These are phyloP conservation scores for Salicornia ramosissima DNA, from an alignment of 148 eudicot genomes.

Conservation along the genomic window DNA sequence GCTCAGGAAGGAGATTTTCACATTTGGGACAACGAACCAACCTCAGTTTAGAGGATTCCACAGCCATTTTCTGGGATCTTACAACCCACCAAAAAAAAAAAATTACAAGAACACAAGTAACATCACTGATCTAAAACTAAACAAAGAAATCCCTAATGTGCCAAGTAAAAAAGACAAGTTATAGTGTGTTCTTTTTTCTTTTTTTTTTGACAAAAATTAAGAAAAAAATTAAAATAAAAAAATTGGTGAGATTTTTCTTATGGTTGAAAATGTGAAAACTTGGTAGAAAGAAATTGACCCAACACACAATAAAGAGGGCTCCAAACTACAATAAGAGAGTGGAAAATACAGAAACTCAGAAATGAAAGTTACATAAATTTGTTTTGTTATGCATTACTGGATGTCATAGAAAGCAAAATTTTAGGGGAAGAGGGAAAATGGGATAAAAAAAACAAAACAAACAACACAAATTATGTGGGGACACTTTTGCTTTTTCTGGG, in stretches of 20 bases:
- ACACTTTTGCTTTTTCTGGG: background rate
- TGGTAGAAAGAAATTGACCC: conserved; percentile 23
- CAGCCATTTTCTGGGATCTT: conserved; percentile 33
- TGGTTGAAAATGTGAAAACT: conserved; percentile 20
- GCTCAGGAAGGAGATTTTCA: conserved; percentile 72
- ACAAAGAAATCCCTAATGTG: background rate
- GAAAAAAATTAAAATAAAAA: no score
- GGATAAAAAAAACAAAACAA: background rate
- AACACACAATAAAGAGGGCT: conserved; percentile 13
- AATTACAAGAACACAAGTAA: conserved; percentile 9
- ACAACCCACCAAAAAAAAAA: background rate
- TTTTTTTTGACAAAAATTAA: no score
- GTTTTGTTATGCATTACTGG: conserved; percentile 7
- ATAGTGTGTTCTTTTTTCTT: background rate
- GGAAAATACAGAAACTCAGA: conserved; percentile 22
- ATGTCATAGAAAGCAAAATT: background rate
- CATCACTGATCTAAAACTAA: conserved; percentile 17
- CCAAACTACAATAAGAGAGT: conserved; percentile 21
- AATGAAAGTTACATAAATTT: conserved; percentile 27
- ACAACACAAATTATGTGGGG: background rate
- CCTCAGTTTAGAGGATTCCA: conserved; percentile 52
- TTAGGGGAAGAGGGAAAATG: background rate
- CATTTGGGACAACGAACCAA: conserved; percentile 90
- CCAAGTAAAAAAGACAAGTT: conserved; percentile 8
- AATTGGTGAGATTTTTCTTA: no score